phyloP scores from a whole-genome alignment of 2,329 filamentous ascomycete species.

The Cryoendolithus antarcticus region DNA sequence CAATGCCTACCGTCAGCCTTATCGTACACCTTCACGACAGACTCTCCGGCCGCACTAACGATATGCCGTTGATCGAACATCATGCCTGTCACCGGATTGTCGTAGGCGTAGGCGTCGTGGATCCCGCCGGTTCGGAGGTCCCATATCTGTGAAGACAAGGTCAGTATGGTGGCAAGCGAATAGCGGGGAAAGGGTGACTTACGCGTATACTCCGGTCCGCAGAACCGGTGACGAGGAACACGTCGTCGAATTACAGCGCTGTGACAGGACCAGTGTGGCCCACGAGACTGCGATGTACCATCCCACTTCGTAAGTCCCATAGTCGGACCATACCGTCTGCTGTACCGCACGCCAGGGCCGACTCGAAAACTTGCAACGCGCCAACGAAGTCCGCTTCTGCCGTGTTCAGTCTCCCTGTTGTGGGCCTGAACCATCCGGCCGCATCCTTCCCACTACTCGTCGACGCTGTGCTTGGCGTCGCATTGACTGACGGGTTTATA shows the following conservation, averaged over 20 bases:
- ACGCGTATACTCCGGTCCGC: slow-evolving; percentile 87
- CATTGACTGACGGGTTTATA: slow-evolving; percentile 34
- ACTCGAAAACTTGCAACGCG: slow-evolving; percentile 88
- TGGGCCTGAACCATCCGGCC: slow-evolving; percentile 55
- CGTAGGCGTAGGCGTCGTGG: slow-evolving; percentile 90
- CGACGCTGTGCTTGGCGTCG: slow-evolving; percentile 3
- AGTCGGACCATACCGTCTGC: slow-evolving; percentile 94
- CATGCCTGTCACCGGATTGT: slow-evolving; percentile 84
- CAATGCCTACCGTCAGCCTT: slow-evolving; percentile 92
- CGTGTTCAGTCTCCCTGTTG: slow-evolving; percentile 44
- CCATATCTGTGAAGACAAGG: too few species aligned
- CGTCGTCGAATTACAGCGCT: slow-evolving; percentile 88
- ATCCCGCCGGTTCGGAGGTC: slow-evolving; percentile 93
- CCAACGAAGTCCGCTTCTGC: slow-evolving; percentile 82
- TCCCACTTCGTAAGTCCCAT: slow-evolving; percentile 92
- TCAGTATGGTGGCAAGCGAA: too few species aligned
- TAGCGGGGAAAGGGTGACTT: slow-evolving; percentile 32
- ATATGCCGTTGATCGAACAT: slow-evolving; percentile 91
- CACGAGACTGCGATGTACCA: slow-evolving; percentile 91
- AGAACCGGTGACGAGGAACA: slow-evolving; percentile 87
- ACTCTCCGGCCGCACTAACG: slow-evolving; percentile 77
- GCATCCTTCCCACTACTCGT: slow-evolving; percentile 14
- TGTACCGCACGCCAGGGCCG: slow-evolving; percentile 87
- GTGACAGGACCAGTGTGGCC: slow-evolving; percentile 93
- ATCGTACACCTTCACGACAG: slow-evolving; percentile 95